phyloP scores from a whole-genome alignment of 352 stramenopile genomes.

The Phytophthora pseudosyringae region DNA sequence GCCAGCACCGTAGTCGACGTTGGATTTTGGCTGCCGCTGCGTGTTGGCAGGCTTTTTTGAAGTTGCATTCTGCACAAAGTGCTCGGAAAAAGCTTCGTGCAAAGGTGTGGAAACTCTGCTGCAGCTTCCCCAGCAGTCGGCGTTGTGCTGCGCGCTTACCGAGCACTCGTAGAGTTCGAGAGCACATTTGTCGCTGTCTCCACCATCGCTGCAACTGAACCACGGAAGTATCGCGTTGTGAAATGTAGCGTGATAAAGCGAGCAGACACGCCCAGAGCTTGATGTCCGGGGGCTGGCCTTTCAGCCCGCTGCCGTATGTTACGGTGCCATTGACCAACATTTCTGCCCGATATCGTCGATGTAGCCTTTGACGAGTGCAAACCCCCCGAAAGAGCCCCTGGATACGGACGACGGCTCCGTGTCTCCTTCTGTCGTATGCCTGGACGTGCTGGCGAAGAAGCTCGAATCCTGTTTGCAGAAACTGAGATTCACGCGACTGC shows the following conservation, averaged over 20 bases:
- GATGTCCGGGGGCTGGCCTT: conserved; percentile 42
- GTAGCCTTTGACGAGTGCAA: conserved; percentile 43
- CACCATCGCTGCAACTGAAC: conserved; percentile 54
- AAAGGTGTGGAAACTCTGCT: conserved; percentile 48
- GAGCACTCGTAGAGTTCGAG: conserved; percentile 34
- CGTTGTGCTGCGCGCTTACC: conserved; percentile 45
- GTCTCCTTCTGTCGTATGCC: conserved; percentile 20
- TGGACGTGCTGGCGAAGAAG: conserved; percentile 41
- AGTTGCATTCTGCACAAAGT: conserved; percentile 39
- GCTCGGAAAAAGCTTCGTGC: conserved; percentile 57
- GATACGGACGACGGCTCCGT: conserved; percentile 29
- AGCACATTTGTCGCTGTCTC: conserved; percentile 27
- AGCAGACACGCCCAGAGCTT: conserved; percentile 66
- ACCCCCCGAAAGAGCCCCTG: conserved; percentile 61
- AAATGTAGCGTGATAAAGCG: conserved; percentile 44
- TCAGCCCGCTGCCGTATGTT: conserved; percentile 31
- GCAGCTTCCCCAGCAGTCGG: conserved; percentile 47
- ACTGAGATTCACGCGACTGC: conserved; percentile 39
- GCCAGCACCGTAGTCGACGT: conserved; percentile 43
- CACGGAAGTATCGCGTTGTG: conserved; percentile 22
- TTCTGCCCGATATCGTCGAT: conserved; percentile 43
- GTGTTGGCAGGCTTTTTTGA: conserved; percentile 43
- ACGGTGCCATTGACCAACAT: conserved; percentile 35
- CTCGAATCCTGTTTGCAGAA: conserved; percentile 43
- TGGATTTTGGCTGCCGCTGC: conserved; percentile 59